Conservation (phyloP, 108 stramenopile species). For the Pseudonitzschia delicatissima region DNA sequence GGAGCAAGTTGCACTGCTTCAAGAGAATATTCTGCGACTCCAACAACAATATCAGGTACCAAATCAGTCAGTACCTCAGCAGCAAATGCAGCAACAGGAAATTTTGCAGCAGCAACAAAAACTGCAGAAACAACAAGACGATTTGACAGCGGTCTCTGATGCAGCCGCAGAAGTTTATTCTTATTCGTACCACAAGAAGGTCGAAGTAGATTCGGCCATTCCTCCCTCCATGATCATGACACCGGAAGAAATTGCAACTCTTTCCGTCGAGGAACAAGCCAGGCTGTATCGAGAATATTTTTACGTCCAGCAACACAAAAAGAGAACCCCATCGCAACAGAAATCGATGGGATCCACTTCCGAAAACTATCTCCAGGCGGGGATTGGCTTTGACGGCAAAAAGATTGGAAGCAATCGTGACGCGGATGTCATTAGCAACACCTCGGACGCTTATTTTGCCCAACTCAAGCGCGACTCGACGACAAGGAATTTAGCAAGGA, state of each 20-base stretch:
- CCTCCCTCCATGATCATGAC: slow-evolving; percentile 21
- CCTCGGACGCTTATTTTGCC: slow-evolving; percentile 78
- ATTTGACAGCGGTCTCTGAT: neutral
- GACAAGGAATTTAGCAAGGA: slow-evolving; percentile 60
- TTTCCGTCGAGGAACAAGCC: slow-evolving; percentile 44
- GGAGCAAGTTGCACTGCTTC: too few species aligned
- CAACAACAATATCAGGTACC: too few species aligned
- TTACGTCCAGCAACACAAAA: slow-evolving; percentile 24
- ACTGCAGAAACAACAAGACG: too few species aligned
- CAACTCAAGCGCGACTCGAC: slow-evolving; percentile 79
- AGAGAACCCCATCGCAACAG: neutral
- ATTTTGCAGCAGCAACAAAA: neutral
- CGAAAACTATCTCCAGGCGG: slow-evolving; percentile 6
- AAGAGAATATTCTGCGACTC: too few species aligned
- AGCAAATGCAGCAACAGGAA: neutral
- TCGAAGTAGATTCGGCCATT: slow-evolving; percentile 5
- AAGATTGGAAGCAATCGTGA: slow-evolving; percentile 55
- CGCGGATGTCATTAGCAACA: slow-evolving; percentile 64
- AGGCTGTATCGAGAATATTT: slow-evolving; percentile 39
- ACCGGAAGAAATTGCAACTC: slow-evolving; percentile 13
- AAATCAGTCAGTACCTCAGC: too few species aligned
- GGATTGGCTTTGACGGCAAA: slow-evolving; percentile 27
- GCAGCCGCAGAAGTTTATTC: neutral
- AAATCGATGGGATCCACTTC: slow-evolving; percentile 15
- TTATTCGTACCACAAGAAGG: slow-evolving; percentile 1